phyloP scores from a whole-genome alignment of 2,329 filamentous ascomycete genomes.

The Fusarium heterosporum region DNA sequence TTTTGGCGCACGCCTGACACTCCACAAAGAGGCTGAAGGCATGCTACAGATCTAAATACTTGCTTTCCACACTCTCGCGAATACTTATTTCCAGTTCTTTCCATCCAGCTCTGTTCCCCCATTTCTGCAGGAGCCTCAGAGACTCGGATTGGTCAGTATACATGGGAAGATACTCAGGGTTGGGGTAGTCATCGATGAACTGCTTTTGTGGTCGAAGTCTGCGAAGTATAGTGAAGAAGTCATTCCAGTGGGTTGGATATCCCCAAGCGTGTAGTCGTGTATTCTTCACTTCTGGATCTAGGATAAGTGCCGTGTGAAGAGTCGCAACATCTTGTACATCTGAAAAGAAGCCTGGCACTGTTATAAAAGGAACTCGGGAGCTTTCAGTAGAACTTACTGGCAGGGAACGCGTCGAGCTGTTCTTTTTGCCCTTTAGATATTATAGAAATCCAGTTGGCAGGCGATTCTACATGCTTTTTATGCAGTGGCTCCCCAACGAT shows the following conservation, averaged over 20 bases:
- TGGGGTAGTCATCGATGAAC: conserved; percentile 10
- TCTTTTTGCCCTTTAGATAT: conserved; percentile 7
- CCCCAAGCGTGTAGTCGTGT: conserved; percentile 24
- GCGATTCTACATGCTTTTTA: conserved; percentile 27
- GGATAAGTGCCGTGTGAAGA: conserved; percentile 10
- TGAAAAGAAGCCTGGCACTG: background rate
- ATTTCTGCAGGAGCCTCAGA: conserved; percentile 1
- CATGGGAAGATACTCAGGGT: background rate
- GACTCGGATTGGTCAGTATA: conserved; percentile 9
- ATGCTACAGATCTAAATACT: background rate
- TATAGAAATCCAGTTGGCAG: conserved; percentile 1
- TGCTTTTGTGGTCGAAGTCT: conserved; percentile 10
- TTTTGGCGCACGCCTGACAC: too few species aligned
- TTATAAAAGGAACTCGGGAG: background rate
- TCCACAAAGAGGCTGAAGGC: too few species aligned
- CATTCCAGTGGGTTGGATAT: conserved; percentile 15
- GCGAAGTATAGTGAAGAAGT: conserved; percentile 14
- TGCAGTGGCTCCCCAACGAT: conserved; percentile 36
- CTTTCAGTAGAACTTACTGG: background rate
- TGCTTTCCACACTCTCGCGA: background rate
- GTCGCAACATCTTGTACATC: conserved; percentile 25
- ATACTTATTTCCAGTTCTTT: background rate
- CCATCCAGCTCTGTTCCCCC: background rate
- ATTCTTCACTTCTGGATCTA: conserved; percentile 16
- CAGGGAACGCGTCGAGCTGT: conserved; percentile 2